phyloP scores from a whole-genome alignment of 2,329 filamentous ascomycete species.

The Talaromyces sp. region DNA sequence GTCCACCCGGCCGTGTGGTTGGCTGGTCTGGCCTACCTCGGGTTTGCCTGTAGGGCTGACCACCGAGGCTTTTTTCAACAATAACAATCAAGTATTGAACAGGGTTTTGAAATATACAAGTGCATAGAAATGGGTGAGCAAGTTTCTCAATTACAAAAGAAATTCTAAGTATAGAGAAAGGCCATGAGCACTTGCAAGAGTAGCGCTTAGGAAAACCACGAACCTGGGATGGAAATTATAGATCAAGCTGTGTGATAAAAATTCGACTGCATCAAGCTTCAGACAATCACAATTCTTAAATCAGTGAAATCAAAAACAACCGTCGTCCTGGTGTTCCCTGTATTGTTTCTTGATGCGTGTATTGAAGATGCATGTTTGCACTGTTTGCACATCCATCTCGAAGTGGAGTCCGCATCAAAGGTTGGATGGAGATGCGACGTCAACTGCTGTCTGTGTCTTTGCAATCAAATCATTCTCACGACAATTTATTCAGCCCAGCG shows the following conservation, averaged over 20 bases:
- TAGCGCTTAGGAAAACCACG: background rate
- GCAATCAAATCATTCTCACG: background rate
- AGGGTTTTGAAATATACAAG: background rate
- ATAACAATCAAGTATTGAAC: no score
- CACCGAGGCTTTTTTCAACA: background rate
- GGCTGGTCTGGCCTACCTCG: background rate
- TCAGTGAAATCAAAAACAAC: background rate
- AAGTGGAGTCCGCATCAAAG: background rate
- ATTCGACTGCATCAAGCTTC: background rate
- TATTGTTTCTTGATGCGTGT: background rate
- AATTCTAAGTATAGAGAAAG: background rate
- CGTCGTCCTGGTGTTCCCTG: background rate
- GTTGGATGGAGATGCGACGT: background rate
- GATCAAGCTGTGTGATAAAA: background rate
- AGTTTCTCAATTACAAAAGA: background rate
- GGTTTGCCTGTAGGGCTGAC: background rate
- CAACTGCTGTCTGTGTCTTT: background rate
- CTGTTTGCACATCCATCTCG: background rate
- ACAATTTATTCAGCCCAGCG: background rate
- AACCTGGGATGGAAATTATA: background rate
- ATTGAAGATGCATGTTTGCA: background rate
- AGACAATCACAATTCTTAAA: background rate
- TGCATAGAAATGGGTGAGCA: background rate
- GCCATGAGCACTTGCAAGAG: background rate
- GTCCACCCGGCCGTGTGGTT: background rate